phyloP scores from a whole-genome alignment of 495 filamentous ascomycete species.

The Neurospora intermedia region DNA sequence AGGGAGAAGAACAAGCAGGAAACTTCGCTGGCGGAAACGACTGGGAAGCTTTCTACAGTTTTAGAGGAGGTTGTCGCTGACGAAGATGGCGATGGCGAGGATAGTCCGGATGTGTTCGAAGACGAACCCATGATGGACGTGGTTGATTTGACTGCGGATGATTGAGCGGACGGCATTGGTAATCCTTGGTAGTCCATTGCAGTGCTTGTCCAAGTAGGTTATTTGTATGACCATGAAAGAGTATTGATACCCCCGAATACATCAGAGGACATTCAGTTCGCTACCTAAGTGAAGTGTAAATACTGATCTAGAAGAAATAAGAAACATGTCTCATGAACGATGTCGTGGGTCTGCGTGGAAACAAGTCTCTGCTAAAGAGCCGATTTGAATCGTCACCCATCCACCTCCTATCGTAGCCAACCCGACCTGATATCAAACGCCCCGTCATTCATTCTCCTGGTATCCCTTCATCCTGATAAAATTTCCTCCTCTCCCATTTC shows the following conservation, averaged over 20 bases:
- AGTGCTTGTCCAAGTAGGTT: background rate
- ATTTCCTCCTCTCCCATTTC: background rate
- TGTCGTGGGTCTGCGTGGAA: background rate
- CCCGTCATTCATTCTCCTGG: background rate
- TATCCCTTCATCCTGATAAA: background rate
- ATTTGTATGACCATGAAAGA: background rate
- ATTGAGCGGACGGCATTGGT: background rate
- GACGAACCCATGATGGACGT: constrained; percentile 14
- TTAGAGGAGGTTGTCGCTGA: constrained; percentile 1
- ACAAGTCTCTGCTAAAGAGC: background rate
- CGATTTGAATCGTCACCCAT: background rate
- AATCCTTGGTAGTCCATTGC: background rate
- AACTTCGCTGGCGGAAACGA: background rate
- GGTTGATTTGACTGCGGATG: constrained; percentile 1
- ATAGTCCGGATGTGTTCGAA: constrained; percentile 3
- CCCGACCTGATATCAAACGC: background rate
- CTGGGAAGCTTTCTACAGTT: background rate
- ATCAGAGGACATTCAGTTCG: background rate
- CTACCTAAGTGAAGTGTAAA: background rate
- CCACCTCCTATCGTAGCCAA: background rate
- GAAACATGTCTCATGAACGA: background rate
- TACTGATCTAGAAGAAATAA: background rate
- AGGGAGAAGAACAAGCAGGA: constrained; percentile 1
- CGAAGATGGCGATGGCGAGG: background rate
- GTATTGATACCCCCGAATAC: background rate